These are phyloP conservation scores for Alternaria sp. DNA, from an alignment of 2,329 filamentous ascomycete genomes.

Conservation along the genomic window DNA sequence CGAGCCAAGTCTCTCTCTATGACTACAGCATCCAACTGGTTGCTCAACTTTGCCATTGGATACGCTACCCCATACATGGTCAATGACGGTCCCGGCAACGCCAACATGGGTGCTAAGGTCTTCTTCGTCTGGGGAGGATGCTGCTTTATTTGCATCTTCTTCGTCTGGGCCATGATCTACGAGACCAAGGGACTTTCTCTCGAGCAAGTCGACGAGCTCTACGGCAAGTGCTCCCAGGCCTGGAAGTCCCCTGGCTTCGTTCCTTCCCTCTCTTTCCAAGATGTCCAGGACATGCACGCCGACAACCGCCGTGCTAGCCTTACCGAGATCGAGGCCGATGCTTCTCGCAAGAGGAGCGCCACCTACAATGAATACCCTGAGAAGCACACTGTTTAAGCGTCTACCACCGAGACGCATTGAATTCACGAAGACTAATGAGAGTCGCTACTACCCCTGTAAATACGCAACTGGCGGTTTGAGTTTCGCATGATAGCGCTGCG, in stretches of 20 bases:
- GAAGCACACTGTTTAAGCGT: conserved; percentile 21
- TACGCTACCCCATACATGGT: conserved; percentile 77
- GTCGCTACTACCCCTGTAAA: conserved; percentile 1
- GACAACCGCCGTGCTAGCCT: conserved; percentile 43
- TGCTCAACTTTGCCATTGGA: conserved; percentile 60
- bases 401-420: not conserved
- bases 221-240: conserved; percentile 73
- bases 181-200: conserved; percentile 81
- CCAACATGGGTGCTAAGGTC: conserved; percentile 67
- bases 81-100: conserved; percentile 61
- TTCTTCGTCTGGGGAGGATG: conserved; percentile 65
- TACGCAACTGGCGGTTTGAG: not conserved
- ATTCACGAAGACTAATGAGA: not conserved
- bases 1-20: conserved; percentile 59
- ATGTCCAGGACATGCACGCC: conserved; percentile 39
- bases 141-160: conserved; percentile 65
- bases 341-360: conserved; percentile 45
- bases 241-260: conserved; percentile 75
- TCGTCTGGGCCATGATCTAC: conserved; percentile 78
- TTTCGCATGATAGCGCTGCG: not conserved
- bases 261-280: conserved; percentile 57
- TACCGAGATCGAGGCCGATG: conserved; percentile 42
- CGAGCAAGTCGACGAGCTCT: conserved; percentile 82
- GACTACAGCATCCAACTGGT: conserved; percentile 66
- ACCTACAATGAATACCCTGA: conserved; percentile 38